A percentile compares a stretch with the other conserved stretches of the same genome.
Evolutionary conservation across 805 yeast species (phyloP).

Genomic region (Wickerhamiella occidentalis): DNA sequence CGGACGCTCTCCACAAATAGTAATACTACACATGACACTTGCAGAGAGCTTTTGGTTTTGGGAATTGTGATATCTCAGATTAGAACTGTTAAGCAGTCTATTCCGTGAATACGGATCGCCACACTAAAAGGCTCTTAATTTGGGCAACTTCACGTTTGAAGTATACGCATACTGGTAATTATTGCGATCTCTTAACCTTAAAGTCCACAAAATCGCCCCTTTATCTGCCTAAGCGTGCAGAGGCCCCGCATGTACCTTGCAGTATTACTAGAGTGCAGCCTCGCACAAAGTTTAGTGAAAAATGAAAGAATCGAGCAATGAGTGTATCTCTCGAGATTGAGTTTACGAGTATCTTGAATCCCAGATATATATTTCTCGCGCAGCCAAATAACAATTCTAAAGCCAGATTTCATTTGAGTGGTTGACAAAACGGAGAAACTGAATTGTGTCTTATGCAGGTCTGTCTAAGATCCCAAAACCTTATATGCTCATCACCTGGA

Average conservation of each 20-base stretch:
- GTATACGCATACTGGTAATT: not conserved
- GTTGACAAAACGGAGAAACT: too few species aligned
- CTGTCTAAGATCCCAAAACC: not conserved
- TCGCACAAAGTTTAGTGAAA: not conserved
- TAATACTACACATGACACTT: not conserved
- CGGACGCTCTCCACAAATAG: not conserved
- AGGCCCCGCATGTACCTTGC: not conserved
- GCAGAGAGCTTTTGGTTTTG: not conserved
- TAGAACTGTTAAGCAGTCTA: too few species aligned
- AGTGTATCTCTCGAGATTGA: too few species aligned
- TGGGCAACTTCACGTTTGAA: too few species aligned
- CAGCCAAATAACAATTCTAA: too few species aligned
- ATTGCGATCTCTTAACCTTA: not conserved
- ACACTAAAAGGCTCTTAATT: too few species aligned
- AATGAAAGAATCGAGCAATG: too few species aligned
- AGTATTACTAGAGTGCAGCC: not conserved
- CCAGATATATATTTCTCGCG: too few species aligned
- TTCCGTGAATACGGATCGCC: too few species aligned
- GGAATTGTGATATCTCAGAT: too few species aligned
- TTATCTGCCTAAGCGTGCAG: not conserved
- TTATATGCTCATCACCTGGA: not conserved
- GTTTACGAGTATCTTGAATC: not conserved
- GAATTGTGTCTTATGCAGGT: not conserved
- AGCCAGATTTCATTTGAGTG: not conserved
- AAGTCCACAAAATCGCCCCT: not conserved